A percentile compares a stretch with the other conserved stretches of the same genome.
These are phyloP conservation scores for Rubia balearica DNA, from an alignment of 305 asterid species.

Conservation along the genomic window DNA sequence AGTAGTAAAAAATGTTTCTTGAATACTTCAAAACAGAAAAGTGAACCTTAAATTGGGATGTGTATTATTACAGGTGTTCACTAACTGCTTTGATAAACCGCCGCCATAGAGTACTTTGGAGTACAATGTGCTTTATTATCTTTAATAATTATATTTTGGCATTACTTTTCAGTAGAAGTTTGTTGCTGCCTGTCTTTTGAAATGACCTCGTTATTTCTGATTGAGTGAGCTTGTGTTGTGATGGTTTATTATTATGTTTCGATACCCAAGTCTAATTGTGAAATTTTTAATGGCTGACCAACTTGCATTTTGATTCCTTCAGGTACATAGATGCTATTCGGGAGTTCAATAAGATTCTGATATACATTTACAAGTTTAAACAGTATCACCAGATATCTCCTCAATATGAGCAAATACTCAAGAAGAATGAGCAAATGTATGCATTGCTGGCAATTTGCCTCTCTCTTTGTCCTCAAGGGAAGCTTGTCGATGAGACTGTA, in stretches of 20 bases:
- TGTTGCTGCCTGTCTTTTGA: too few relatives aligned
- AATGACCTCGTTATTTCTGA: too few relatives aligned
- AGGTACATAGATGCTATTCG: slow-evolving; percentile 82
- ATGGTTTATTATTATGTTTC: not conserved
- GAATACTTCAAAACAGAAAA: not conserved
- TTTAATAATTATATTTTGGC: too few relatives aligned
- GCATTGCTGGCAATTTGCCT: slow-evolving; percentile 74
- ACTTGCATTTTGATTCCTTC: slow-evolving; percentile 9
- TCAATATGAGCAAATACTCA: slow-evolving; percentile 87
- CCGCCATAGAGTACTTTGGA: not conserved
- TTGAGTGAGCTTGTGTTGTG: not conserved
- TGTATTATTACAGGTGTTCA: not conserved
- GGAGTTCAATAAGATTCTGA: slow-evolving; percentile 77
- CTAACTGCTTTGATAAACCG: not conserved
- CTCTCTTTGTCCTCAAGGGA: slow-evolving; percentile 75
- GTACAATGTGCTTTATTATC: too few relatives aligned
- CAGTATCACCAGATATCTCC: slow-evolving; percentile 93
- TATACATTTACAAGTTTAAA: slow-evolving; percentile 77
- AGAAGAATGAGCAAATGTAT: slow-evolving; percentile 98
- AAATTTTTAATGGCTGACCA: not conserved
- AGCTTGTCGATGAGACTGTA: slow-evolving; percentile 77
- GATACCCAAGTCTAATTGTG: not conserved
- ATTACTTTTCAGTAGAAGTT: too few relatives aligned
- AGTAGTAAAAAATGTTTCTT: too few relatives aligned
- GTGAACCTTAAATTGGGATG: not conserved